Evolutionary conservation across 768 basidiomycete genomes (phyloP).

Genomic region (Mycena galericulata): DNA sequence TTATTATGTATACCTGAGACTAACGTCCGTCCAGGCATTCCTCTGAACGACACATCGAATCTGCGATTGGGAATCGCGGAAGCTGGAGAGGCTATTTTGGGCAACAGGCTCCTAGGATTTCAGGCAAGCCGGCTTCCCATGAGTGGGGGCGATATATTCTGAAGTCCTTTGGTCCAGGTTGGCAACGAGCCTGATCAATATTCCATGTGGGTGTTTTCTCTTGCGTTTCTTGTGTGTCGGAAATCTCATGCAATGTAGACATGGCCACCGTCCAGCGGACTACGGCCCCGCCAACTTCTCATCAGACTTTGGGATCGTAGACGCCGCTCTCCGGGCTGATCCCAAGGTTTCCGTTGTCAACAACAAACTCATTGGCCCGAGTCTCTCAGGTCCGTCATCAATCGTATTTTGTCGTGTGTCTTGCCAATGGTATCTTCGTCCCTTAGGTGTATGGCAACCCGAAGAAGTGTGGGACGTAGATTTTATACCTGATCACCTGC

Average conservation of each 20-base stretch:
- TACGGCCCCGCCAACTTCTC: constrained; percentile 64
- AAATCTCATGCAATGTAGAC: constrained; percentile 4
- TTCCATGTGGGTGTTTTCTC: constrained; percentile 43
- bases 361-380: constrained; percentile 70
- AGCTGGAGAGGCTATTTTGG: constrained; percentile 73
- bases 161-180: too few relatives aligned
- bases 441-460: constrained; percentile 65
- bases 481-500: constrained; percentile 49
- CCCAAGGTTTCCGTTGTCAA: constrained; percentile 45
- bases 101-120: constrained; percentile 72
- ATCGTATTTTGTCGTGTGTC: too few relatives aligned
- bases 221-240: too few relatives aligned
- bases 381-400: too few relatives aligned
- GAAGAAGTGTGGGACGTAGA: constrained; percentile 67
- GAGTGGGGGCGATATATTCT: too few relatives aligned
- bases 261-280: constrained; percentile 47
- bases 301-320: constrained; percentile 63
- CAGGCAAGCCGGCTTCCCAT: too few relatives aligned
- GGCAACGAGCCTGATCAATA: constrained; percentile 75
- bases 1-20: not conserved
- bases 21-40: constrained; percentile 51
- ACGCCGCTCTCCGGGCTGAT: constrained; percentile 57
- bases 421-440: too few relatives aligned
- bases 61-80: constrained; percentile 69
- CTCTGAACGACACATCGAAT: constrained; percentile 74